phyloP scores from a whole-genome alignment of 768 basidiomycete species.

The Dictyophora rubrovolvata region DNA sequence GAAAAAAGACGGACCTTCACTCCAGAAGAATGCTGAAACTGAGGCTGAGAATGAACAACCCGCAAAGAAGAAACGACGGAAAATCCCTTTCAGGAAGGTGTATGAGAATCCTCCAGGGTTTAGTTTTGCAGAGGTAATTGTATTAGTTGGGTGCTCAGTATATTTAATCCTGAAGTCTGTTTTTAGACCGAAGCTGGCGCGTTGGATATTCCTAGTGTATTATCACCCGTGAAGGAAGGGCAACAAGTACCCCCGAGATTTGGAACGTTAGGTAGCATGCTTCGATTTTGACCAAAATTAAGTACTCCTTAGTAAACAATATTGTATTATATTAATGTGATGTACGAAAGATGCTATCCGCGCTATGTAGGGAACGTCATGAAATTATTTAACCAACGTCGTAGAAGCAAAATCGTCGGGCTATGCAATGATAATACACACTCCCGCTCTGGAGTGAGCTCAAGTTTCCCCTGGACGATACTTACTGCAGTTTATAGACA shows the following conservation, averaged over 20 bases:
- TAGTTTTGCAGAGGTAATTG: constrained; percentile 35
- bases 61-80: constrained; percentile 60
- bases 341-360: too few relatives aligned
- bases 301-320: too few relatives aligned
- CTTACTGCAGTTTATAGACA: too few relatives aligned
- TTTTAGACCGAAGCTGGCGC: constrained; percentile 25
- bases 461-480: too few relatives aligned
- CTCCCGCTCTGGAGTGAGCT: too few relatives aligned
- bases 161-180: constrained; percentile 12
- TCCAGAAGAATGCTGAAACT: constrained; percentile 10
- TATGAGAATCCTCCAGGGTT: constrained; percentile 30
- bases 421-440: too few relatives aligned
- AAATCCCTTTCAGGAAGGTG: constrained; percentile 47
- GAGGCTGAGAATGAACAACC: constrained; percentile 18
- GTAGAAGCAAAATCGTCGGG: too few relatives aligned
- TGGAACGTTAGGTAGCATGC: neutral
- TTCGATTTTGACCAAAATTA: neutral
- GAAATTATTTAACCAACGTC: too few relatives aligned
- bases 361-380: too few relatives aligned
- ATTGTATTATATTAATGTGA: too few relatives aligned
- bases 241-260: constrained; percentile 39
- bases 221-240: constrained; percentile 57
- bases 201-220: constrained; percentile 52
- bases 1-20: constrained; percentile 3
- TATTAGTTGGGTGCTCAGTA: neutral